These are phyloP conservation scores for Volvox reticuliferus DNA, from an alignment of 139 green algal species.

Conservation along the genomic window DNA sequence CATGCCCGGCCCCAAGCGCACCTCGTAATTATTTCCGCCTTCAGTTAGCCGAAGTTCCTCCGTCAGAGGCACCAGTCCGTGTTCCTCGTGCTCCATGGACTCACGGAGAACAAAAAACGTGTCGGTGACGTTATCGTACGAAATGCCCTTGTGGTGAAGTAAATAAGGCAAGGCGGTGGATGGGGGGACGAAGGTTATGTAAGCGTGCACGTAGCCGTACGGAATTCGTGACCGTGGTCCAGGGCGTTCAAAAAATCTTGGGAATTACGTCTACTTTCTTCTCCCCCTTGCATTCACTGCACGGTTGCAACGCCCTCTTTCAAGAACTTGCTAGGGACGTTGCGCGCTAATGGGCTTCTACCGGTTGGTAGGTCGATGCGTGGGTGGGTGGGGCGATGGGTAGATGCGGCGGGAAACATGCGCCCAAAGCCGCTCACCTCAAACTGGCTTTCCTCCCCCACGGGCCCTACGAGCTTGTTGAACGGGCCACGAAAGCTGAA, in stretches of 20 bases:
- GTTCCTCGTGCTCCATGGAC: constrained; percentile 44
- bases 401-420: not conserved
- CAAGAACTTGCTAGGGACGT: too few relatives aligned
- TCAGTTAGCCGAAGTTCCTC: constrained; percentile 37
- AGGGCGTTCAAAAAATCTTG: too few relatives aligned
- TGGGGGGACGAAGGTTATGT: too few relatives aligned
- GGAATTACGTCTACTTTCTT: too few relatives aligned
- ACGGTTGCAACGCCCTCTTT: too few relatives aligned
- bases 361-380: too few relatives aligned
- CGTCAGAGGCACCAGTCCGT: constrained; percentile 45
- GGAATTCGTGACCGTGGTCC: too few relatives aligned
- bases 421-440: constrained; percentile 27
- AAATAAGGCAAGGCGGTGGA: too few relatives aligned
- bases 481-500: constrained; percentile 52
- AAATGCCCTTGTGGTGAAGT: constrained; percentile 2
- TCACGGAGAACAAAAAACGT: constrained; percentile 57
- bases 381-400: not conserved
- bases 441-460: constrained; percentile 52
- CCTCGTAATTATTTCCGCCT: not conserved
- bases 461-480: constrained; percentile 50
- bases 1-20: too few relatives aligned
- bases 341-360: too few relatives aligned
- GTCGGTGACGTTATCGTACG: constrained; percentile 44
- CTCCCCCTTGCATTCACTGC: too few relatives aligned
- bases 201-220: too few relatives aligned